A percentile compares a stretch with the other conserved stretches of the same genome.
Conservation (phyloP, 2,329 filamentous ascomycete genomes). For the Massarina eburnea region DNA sequence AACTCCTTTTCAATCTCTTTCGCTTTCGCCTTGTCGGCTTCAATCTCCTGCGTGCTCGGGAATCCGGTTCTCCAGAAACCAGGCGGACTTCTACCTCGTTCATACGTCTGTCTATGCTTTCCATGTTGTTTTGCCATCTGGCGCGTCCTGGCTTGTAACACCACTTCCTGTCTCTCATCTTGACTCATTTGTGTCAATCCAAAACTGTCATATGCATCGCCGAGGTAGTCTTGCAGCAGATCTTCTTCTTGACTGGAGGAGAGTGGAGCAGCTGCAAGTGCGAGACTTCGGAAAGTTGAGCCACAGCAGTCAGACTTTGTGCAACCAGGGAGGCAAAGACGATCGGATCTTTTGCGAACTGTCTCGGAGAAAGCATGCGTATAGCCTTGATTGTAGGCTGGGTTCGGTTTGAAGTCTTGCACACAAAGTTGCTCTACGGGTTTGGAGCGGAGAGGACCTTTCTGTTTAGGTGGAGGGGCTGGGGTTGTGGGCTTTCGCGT, state of each 20-base stretch:
- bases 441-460: slow-evolving; percentile 52
- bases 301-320: slow-evolving; percentile 77
- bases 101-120: slow-evolving; percentile 74
- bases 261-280: slow-evolving; percentile 42
- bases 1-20: slow-evolving; percentile 63
- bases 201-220: slow-evolving; percentile 42
- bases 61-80: slow-evolving; percentile 93
- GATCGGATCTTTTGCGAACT: slow-evolving; percentile 68
- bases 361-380: slow-evolving; percentile 75
- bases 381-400: slow-evolving; percentile 67
- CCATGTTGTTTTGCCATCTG: slow-evolving; percentile 74
- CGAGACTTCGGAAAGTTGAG: slow-evolving; percentile 68
- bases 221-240: slow-evolving; percentile 59
- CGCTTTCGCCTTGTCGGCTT: slow-evolving; percentile 66
- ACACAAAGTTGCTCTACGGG: slow-evolving; percentile 61
- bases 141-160: slow-evolving; percentile 75
- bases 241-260: slow-evolving; percentile 39
- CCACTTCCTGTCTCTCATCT: slow-evolving; percentile 64
- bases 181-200: slow-evolving; percentile 53
- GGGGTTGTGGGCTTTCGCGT: slow-evolving; percentile 8
- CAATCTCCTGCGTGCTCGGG: slow-evolving; percentile 79
- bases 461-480: slow-evolving; percentile 8
- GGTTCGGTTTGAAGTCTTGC: slow-evolving; percentile 82
- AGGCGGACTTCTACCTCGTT: slow-evolving; percentile 72
- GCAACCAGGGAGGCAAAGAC: slow-evolving; percentile 73